Percentiles rank a stretch among this genome's conserved stretches.
These are phyloP conservation scores for Santalum album DNA, from an alignment of 164 flowering plant species.

Conservation along the genomic window DNA sequence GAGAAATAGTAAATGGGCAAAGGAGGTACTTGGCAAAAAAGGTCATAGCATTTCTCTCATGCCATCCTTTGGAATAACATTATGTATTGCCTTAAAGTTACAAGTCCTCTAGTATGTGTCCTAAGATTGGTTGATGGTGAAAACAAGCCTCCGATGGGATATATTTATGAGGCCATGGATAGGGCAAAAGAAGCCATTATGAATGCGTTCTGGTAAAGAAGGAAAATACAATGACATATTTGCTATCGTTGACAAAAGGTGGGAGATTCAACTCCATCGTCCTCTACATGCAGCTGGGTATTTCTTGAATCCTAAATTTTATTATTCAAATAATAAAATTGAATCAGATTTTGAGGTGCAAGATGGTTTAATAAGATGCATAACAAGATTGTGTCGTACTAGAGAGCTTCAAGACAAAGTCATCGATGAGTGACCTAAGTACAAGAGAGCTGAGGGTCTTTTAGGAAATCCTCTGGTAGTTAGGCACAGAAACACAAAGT, in stretches of 20 bases:
- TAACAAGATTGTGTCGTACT: neutral
- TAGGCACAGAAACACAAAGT: neutral
- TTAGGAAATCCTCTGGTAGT: neutral
- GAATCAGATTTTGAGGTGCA: neutral
- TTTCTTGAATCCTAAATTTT: neutral
- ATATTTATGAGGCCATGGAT: conserved; percentile 1
- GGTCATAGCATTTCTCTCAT: neutral
- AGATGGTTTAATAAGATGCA: neutral
- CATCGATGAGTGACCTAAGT: neutral
- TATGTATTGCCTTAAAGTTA: neutral
- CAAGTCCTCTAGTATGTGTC: neutral
- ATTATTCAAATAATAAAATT: neutral
- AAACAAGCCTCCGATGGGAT: neutral
- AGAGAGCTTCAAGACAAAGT: neutral
- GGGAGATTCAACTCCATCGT: neutral
- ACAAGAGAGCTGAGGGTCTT: neutral
- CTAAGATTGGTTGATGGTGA: neutral
- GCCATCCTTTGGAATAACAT: neutral
- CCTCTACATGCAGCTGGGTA: neutral
- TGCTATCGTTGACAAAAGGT: neutral
- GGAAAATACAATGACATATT: neutral
- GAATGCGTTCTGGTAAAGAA: neutral
- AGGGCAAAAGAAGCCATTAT: too few species aligned
- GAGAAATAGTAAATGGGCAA: neutral
- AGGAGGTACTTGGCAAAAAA: neutral